phyloP scores from a whole-genome alignment of 2,329 filamentous ascomycete species.

The Colletotrichum phormii region DNA sequence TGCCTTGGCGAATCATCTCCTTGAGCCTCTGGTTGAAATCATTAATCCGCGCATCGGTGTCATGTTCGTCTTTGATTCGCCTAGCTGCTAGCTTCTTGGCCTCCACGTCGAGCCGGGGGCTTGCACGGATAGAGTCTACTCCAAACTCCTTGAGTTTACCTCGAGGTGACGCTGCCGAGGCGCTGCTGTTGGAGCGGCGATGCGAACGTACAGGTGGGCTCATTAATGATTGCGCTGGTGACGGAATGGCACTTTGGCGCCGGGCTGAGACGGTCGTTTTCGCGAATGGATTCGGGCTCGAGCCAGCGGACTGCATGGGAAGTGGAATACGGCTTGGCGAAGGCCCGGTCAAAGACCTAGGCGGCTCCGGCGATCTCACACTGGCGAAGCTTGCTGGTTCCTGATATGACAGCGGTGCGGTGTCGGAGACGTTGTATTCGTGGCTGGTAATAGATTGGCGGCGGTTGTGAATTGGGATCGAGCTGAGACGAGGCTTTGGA shows the following conservation, averaged over 20 bases:
- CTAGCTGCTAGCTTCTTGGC: constrained; percentile 80
- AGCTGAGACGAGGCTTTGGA: constrained; percentile 51
- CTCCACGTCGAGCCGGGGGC: constrained; percentile 70
- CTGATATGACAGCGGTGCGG: constrained; percentile 48
- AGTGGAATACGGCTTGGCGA: constrained; percentile 59
- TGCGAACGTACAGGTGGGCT: constrained; percentile 45
- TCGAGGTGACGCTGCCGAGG: constrained; percentile 54
- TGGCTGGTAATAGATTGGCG: constrained; percentile 44
- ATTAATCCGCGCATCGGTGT: constrained; percentile 82
- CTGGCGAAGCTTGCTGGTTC: constrained; percentile 59
- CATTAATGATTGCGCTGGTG: constrained; percentile 33
- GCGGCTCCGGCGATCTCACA: constrained; percentile 53
- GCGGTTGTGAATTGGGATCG: constrained; percentile 46
- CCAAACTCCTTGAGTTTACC: constrained; percentile 39
- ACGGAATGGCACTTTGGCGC: constrained; percentile 41
- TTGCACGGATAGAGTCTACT: constrained; percentile 47
- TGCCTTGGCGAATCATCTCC: constrained; percentile 90
- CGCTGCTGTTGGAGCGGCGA: constrained; percentile 58
- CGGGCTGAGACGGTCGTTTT: constrained; percentile 38
- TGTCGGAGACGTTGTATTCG: constrained; percentile 41
- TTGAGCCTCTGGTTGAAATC: constrained; percentile 83
- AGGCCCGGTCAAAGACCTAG: constrained; percentile 46
- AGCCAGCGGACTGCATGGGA: constrained; percentile 40
- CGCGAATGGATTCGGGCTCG: constrained; percentile 39
- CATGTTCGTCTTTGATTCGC: constrained; percentile 77